Conservation (phyloP, 345 rosid genomes). For the Firmiana major region DNA sequence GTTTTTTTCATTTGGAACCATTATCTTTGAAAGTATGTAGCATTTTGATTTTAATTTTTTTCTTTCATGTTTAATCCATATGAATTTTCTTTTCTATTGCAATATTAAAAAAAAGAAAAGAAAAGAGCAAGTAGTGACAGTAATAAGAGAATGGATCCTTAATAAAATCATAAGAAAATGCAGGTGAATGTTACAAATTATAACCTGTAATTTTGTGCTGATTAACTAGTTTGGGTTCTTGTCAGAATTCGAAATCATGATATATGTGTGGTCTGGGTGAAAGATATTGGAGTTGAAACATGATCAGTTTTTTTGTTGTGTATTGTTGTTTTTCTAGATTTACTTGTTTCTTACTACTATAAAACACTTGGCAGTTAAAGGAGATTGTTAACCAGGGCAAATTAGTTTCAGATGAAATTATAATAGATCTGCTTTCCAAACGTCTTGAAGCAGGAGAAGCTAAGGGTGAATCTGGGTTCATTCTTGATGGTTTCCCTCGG, state of each 20-base stretch:
- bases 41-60: neutral
- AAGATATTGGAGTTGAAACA: neutral
- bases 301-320: neutral
- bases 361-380: conserved; percentile 49
- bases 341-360: neutral
- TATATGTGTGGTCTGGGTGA: neutral
- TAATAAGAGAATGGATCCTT: neutral
- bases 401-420: conserved; percentile 84
- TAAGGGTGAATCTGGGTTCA: conserved; percentile 87
- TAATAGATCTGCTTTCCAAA: conserved; percentile 71
- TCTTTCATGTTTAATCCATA: neutral
- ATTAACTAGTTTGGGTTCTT: neutral
- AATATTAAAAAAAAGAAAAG: neutral
- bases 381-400: conserved; percentile 83
- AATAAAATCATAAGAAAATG: neutral
- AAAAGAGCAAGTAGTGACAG: neutral
- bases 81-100: neutral
- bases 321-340: neutral
- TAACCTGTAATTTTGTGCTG: neutral
- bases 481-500: conserved; percentile 97
- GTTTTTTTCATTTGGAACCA: neutral
- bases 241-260: neutral
- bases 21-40: neutral
- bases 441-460: conserved; percentile 69
- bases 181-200: neutral